Evolutionary conservation across 441 rosid species (phyloP), one percentile per base, ranked within the genome.

Genomic region (Bocquillonia castaneifolia): DNA sequence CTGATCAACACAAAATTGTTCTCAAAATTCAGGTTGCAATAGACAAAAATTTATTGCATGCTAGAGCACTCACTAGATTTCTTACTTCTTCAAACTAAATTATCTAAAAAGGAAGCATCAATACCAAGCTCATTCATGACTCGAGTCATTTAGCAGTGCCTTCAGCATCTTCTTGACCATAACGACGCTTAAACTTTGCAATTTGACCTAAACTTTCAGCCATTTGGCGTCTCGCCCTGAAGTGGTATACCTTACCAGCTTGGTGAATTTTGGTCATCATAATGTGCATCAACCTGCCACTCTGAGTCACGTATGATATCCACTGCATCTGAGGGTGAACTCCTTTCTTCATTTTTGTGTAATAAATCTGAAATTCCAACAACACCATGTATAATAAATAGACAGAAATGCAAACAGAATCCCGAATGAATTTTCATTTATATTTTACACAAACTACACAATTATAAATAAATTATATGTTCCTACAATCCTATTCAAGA

Each of bases 271-370:
- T 83, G 50, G 97, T 89, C 98, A 93, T 91, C 93, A 83, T 86
- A 60, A 89, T 87, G 40, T 89, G 78, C 82, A 93, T 88, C 86
- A 91, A 77, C 75, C 98, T 78, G 65, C 98, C 97, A 29, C 94
- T 89, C 72, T 84, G 95, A 10, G 94, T 88, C 68, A 88, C 97
- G 36, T 84, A 91, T 4, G 98, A 88, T 76, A 93, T 84, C 91
- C 97, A 93, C 72, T 89, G 98, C 92, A 87, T 72, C 76, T 90
- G 97, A 72, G 93, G 98, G 78, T 91, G 96, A 66, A 86, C 23
- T 54, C 97, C 96, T 72, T 93, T 93, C 94, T 88, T 93, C 96
- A 90, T 90, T 76, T 77, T 37, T n/a, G n/a, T n/a, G n/a, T 28
- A 18, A 31, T 67, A 70, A 74, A 64, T 71, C 82, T 79, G 77